These are phyloP conservation scores for Scopulariopsis brevicaulis DNA, from an alignment of 2,329 filamentous ascomycete species.

Conservation along the genomic window DNA sequence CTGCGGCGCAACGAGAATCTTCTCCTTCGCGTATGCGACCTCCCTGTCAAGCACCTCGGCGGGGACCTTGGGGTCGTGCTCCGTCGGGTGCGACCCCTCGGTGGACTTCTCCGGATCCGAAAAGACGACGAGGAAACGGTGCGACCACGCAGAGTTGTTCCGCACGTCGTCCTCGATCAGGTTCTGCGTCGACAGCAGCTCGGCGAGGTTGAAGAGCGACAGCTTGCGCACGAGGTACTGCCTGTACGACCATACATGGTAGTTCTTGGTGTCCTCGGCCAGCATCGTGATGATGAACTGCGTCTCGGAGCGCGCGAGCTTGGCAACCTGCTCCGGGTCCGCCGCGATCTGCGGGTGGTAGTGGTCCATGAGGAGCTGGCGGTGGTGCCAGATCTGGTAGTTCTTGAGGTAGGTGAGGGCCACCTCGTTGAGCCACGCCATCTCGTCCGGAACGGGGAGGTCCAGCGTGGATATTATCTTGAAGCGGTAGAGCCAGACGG, in stretches of 20 bases:
- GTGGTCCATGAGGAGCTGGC: conserved; percentile 52
- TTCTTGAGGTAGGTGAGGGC: conserved; percentile 85
- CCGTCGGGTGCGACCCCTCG: conserved; percentile 32
- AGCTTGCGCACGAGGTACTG: conserved; percentile 57
- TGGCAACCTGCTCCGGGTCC: conserved; percentile 42
- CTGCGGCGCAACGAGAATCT: conserved; percentile 72
- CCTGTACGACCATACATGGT: conserved; percentile 95
- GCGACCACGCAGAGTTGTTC: conserved; percentile 97
- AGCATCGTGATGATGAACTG: conserved; percentile 75
- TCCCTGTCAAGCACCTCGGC: conserved; percentile 60
- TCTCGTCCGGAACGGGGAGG: conserved; percentile 57
- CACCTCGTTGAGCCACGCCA: conserved; percentile 76
- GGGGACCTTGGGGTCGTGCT: conserved; percentile 44
- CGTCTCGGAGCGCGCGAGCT: conserved; percentile 53
- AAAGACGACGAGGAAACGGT: conserved; percentile 90
- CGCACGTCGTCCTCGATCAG: conserved; percentile 73
- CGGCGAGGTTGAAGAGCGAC: conserved; percentile 58
- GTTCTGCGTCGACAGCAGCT: conserved; percentile 60
- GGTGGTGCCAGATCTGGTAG: conserved; percentile 92
- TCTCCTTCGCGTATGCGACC: conserved; percentile 59
- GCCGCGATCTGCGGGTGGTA: conserved; percentile 48
- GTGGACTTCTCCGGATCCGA: conserved; percentile 43
- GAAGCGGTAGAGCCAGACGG: conserved; percentile 93
- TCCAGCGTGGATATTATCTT: conserved; percentile 59
- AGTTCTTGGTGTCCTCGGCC: conserved; percentile 83